These are phyloP conservation scores for Monosporascus sp. DNA, from an alignment of 2,329 filamentous ascomycete genomes.

Conservation along the genomic window DNA sequence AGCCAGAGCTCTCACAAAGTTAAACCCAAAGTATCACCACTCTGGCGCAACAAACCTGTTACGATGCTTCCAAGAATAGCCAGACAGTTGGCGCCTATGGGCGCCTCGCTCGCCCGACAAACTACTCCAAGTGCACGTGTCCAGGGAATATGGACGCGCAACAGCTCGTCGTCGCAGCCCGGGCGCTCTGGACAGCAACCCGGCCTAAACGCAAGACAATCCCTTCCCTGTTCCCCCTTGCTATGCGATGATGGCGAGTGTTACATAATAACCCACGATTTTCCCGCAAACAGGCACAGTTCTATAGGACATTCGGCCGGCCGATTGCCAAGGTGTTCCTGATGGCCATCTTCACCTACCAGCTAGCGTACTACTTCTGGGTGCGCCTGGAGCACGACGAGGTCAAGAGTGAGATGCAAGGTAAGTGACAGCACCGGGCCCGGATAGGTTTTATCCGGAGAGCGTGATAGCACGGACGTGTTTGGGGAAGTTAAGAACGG, in stretches of 20 bases:
- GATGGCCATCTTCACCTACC: slow-evolving; percentile 72
- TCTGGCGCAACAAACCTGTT: not conserved
- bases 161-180: not conserved
- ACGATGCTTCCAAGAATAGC: not conserved
- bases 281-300: slow-evolving; percentile 45
- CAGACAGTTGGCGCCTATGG: not conserved
- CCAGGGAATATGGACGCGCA: not conserved
- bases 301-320: slow-evolving; percentile 70
- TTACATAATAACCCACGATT: not conserved
- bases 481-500: not conserved
- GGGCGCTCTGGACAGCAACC: too few relatives aligned
- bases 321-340: slow-evolving; percentile 71
- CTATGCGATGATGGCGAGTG: too few relatives aligned
- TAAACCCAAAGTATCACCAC: not conserved
- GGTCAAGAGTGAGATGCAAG: slow-evolving; percentile 51
- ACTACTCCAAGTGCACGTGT: not conserved
- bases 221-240: too few relatives aligned
- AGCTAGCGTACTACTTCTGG: slow-evolving; percentile 72
- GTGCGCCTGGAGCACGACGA: slow-evolving; percentile 69
- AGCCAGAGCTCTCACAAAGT: too few relatives aligned
- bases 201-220: too few relatives aligned
- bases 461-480: not conserved
- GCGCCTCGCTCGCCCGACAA: not conserved
- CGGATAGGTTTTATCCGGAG: too few relatives aligned
- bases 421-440: slow-evolving; percentile 32